Evolutionary conservation across 768 basidiomycete genomes (phyloP).

Genomic region (Sarcodon sp.): DNA sequence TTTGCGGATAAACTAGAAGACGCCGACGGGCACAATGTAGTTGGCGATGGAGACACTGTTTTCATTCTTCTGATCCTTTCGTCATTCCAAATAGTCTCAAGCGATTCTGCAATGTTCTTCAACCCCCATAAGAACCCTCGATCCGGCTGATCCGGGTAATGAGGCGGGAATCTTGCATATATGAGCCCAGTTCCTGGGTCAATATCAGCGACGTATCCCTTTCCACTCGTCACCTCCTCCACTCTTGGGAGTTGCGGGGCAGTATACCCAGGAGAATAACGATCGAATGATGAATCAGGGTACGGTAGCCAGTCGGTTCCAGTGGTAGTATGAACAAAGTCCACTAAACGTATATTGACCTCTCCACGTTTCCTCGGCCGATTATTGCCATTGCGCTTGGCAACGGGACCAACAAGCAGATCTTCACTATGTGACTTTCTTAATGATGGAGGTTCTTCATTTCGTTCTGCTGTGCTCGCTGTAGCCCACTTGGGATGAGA

Average conservation of each 20-base stretch:
- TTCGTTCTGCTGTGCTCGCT: conserved; percentile 24
- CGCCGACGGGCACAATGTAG: not conserved
- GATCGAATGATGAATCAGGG: conserved; percentile 22
- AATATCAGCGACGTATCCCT: conserved; percentile 72
- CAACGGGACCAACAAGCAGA: conserved; percentile 52
- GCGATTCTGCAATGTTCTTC: conserved; percentile 60
- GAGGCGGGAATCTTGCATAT: conserved; percentile 90
- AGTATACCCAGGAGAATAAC: not conserved
- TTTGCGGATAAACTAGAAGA: conserved; percentile 17
- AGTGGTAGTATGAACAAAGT: conserved; percentile 97
- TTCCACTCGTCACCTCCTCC: conserved; percentile 37
- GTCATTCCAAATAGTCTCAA: conserved; percentile 82
- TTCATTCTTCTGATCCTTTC: conserved; percentile 66
- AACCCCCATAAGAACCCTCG: conserved; percentile 90
- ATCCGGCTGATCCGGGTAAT: conserved; percentile 81
- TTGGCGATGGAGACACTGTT: conserved; percentile 1
- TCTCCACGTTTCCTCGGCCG: conserved; percentile 78
- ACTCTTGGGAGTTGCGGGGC: conserved; percentile 21
- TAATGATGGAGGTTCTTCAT: conserved; percentile 30
- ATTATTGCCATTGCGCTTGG: conserved; percentile 33
- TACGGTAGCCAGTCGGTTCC: conserved; percentile 80
- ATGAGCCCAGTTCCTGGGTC: conserved; percentile 76
- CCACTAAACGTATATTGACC: conserved; percentile 91
- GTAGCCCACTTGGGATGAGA: conserved; percentile 13
- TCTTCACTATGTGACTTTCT: conserved; percentile 77